Evolutionary conservation across 2,329 filamentous ascomycete genomes (phyloP), one percentile per base, ranked within the genome.

Genomic region (Trichothecium roseum): DNA sequence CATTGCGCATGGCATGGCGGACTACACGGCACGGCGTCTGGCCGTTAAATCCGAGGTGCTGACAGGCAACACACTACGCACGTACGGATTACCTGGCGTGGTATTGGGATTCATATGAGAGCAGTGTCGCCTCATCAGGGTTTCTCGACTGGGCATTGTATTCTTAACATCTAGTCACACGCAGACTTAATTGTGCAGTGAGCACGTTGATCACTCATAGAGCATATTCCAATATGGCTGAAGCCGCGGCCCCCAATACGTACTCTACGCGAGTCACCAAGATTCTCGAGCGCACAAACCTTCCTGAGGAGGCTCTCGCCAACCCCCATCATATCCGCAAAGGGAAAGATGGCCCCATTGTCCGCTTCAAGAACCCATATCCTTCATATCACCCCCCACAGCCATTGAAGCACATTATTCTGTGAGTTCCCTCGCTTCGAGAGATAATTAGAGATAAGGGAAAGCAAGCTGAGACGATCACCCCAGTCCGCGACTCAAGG

Each of bases 341-440:
- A 29, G 22, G 22, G n/a, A 35, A 18, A 17, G 18, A 29, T 10
- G 66, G 67, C 29, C 47, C 41, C 16, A 43, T 59, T 14, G 47
- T 60, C 34, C 58, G 59, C 39, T 75, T 74, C 49, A 54, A 55
- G 37, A 74, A 74, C 40, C 62, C 64, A 0, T 61, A 73, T 34
- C 60, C 66, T 14, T 74, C 69, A 0, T 66, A 52, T 37, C 50
- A 28, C 26, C 39, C 38, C 13, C 39, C 20, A 10, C 20, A 28
- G 22, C 36, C 53, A 2, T 20, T 36, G 9, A 45, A 41, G 18
- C 52, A 50, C 13, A 46, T 65, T 2, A 15, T 62, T 17, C 57
- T 54, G 63, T 64, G 45, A 14, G 59, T 46, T 13, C 26, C n/a
- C 9, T n/a, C 30, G 5, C 5, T 16, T 18, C 15, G 15, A 15